Conservation (phyloP, 805 yeast genomes). For the Candida alai region DNA sequence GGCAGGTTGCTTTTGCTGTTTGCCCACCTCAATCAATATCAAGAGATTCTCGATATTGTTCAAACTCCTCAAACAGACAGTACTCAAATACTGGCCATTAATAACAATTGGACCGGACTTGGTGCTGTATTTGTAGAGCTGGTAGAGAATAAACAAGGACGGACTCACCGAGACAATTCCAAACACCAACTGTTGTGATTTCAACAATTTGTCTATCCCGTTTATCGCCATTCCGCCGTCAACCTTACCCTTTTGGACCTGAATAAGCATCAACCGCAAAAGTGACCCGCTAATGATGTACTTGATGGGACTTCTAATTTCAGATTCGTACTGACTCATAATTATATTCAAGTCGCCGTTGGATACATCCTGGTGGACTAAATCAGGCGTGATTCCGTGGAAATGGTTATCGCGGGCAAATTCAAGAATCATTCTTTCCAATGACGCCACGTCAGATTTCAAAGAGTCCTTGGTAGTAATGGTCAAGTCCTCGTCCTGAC, state of each 20-base stretch:
- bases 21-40: constrained; percentile 6
- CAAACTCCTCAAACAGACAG: constrained; percentile 40
- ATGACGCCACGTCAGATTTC: constrained; percentile 69
- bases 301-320: constrained; percentile 64
- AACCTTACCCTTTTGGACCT: constrained; percentile 93
- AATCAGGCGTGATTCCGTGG: constrained; percentile 13
- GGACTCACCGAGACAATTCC: constrained; percentile 91
- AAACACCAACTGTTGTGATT: constrained; percentile 91
- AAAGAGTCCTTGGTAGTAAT: constrained; percentile 77
- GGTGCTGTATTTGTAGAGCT: constrained; percentile 37
- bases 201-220: constrained; percentile 85
- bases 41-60: constrained; percentile 59
- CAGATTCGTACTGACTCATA: constrained; percentile 76
- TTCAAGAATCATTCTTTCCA: constrained; percentile 85
- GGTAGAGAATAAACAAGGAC: constrained; percentile 55
- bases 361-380: constrained; percentile 47
- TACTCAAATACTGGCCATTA: constrained; percentile 31
- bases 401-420: constrained; percentile 35
- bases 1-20: constrained; percentile 14
- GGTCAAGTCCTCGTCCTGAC: constrained; percentile 72
- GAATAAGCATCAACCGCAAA: constrained; percentile 75
- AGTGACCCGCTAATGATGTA: constrained; percentile 66
- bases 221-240: constrained; percentile 87
- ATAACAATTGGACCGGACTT: constrained; percentile 25
- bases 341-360: constrained; percentile 78